phyloP scores from a whole-genome alignment of 495 filamentous ascomycete genomes.

The Hyphodiscus hymeniophilus region DNA sequence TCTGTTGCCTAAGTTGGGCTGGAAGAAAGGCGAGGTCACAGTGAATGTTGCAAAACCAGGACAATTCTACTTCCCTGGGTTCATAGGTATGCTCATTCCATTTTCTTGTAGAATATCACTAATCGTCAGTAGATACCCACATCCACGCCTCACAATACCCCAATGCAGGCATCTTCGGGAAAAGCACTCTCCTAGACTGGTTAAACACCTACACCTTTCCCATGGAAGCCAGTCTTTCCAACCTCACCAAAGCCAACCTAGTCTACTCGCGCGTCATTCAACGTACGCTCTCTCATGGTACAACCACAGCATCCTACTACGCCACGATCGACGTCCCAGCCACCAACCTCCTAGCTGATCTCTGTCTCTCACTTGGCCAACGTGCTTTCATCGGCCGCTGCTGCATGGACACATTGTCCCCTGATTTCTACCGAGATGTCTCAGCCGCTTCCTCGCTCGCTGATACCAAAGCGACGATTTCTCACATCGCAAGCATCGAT shows the following conservation, averaged over 20 bases:
- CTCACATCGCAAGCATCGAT: constrained; percentile 60
- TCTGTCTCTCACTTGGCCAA: constrained; percentile 70
- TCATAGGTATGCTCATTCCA: constrained; percentile 58
- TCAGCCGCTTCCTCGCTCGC: constrained; percentile 45
- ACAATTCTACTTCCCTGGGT: constrained; percentile 89
- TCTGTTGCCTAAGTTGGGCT: constrained; percentile 19
- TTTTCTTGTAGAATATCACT: neutral
- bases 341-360: constrained; percentile 80
- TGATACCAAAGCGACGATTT: constrained; percentile 53
- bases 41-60: constrained; percentile 27
- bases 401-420: constrained; percentile 79
- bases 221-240: constrained; percentile 63
- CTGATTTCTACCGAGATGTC: constrained; percentile 67
- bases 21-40: constrained; percentile 31
- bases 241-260: constrained; percentile 38
- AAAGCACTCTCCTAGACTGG: constrained; percentile 84
- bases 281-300: constrained; percentile 79
- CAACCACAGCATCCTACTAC: constrained; percentile 86
- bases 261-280: constrained; percentile 70
- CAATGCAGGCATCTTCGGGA: constrained; percentile 86
- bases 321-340: constrained; percentile 74
- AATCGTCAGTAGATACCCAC: constrained; percentile 63
- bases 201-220: constrained; percentile 94
- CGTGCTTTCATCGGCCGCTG: constrained; percentile 84
- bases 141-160: constrained; percentile 92